Base-by-base conservation (phyloP, 257 asterid species). In the Solanum infundibuliforme region DNA sequence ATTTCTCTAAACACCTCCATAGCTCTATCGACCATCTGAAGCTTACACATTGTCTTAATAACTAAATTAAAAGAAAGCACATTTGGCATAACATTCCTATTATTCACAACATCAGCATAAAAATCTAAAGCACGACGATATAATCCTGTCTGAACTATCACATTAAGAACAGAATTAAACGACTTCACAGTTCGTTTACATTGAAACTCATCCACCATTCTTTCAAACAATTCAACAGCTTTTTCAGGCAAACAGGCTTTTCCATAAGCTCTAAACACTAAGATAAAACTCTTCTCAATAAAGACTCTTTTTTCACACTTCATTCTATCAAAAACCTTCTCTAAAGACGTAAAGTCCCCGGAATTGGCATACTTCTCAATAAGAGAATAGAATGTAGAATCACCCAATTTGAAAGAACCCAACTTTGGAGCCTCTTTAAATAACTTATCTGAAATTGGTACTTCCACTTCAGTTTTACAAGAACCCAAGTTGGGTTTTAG, bases 151-250 rank as follows among this genome's bases (percentile, higher is more conserved):
- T 93, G 95, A 89, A 95, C 91, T 36, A 95, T 87, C 86, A 96
- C 98, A 62, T 93, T 95, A 85, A 97, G 98, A 43, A 97, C 97
- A 4, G 95, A 97, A 91, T 97, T 97, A 55, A 97, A 94, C 12
- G 99, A 97, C 91, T 90, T 94, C 39, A 95, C 98, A 7, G 98
- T 95, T 31, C 84, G 96, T 38, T 86, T 92, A 90, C 99, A 95
- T 31, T 87, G 93, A 90, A 95, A 97, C 89, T 97, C 97, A 85
- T 87, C 94, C 43, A 88, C 95, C 98, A 95, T 96, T 89, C 93
- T 90, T 87, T 91, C 89, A 88, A 95, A 97, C 88, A 94, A 88
- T 55, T 92, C 91, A 5, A 94, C 87, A 8, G 98, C 99, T 91
- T 95, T 94, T 60, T 79, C 89, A 1, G 95, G 94, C 36, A 92